A percentile compares a stretch with the other conserved stretches of the same genome.
Conservation (phyloP, 176 grass and related monocot genomes). For the Musa schizocarpa region DNA sequence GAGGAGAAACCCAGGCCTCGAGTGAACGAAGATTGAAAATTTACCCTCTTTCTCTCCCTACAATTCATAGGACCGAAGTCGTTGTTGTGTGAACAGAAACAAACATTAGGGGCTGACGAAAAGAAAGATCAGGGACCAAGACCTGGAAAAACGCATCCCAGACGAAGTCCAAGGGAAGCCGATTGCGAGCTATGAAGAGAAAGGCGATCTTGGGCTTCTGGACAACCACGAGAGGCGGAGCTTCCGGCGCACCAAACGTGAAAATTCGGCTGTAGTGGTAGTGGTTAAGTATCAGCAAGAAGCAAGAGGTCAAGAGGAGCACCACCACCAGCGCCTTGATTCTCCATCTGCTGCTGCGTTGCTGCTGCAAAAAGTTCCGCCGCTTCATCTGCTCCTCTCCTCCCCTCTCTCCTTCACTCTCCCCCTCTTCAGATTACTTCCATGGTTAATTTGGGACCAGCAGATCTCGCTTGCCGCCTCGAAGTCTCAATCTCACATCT, state of each 20-base stretch:
- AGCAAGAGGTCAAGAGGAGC: not conserved
- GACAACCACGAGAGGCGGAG: not conserved
- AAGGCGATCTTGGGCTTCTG: constrained; percentile 62
- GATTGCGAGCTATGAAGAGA: constrained; percentile 92
- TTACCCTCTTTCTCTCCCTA: constrained; percentile 56
- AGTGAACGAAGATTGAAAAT: constrained; percentile 89
- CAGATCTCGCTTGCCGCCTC: not conserved
- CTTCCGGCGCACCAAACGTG: not conserved
- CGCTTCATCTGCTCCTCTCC: constrained; percentile 1
- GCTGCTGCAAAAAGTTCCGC: constrained; percentile 2
- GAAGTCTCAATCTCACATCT: too few species aligned
- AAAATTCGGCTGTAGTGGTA: not conserved
- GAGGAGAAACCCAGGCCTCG: constrained; percentile 82
- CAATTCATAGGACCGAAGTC: not conserved
- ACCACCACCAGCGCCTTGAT: constrained; percentile 5
- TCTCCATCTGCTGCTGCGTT: constrained; percentile 4
- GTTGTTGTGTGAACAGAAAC: not conserved
- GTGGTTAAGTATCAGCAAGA: not conserved
- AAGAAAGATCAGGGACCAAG: not conserved
- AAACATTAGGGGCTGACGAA: not conserved
- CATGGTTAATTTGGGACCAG: not conserved
- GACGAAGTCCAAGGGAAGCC: constrained; percentile 80
- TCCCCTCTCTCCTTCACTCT: not conserved
- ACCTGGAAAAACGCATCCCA: constrained; percentile 95
- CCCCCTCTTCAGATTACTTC: not conserved